Evolutionary conservation across 1,139 yeast species (phyloP).

Genomic region (Kodamaea ohmeri): DNA sequence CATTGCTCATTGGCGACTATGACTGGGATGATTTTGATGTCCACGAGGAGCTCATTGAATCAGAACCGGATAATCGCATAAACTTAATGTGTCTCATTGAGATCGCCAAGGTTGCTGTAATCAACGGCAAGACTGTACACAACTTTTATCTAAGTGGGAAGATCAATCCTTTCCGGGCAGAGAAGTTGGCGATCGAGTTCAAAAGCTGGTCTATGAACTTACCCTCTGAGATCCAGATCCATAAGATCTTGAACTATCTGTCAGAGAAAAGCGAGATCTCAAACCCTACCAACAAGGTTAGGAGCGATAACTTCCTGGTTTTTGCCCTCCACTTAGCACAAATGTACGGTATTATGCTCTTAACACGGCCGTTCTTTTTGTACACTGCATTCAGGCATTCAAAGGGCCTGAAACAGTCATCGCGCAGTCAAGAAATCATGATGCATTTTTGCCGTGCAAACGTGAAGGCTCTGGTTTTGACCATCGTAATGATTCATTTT

Average conservation of each 20-base stretch:
- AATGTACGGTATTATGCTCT: constrained; percentile 39
- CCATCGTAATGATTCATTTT: constrained; percentile 30
- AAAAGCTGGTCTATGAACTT: constrained; percentile 38
- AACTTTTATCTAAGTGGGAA: constrained; percentile 35
- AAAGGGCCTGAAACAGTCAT: constrained; percentile 10
- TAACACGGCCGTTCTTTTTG: constrained; percentile 48
- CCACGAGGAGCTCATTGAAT: constrained; percentile 13
- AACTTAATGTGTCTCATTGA: constrained; percentile 16
- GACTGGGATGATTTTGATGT: constrained; percentile 40
- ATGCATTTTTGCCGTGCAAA: constrained; percentile 32
- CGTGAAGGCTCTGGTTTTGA: constrained; percentile 35
- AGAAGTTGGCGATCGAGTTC: constrained; percentile 37
- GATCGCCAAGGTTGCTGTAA: constrained; percentile 16
- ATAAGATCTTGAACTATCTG: constrained; percentile 15
- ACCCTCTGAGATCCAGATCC: constrained; percentile 25
- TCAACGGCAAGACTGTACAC: constrained; percentile 34
- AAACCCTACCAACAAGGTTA: constrained; percentile 10
- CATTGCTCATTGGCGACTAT: constrained; percentile 35
- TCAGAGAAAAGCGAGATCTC: constrained; percentile 6
- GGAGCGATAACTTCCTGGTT: constrained; percentile 21
- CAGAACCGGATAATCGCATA: constrained; percentile 10
- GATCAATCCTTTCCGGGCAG: constrained; percentile 33
- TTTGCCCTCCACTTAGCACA: constrained; percentile 39
- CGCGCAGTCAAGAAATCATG: constrained; percentile 19
- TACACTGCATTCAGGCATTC: constrained; percentile 21